Percentiles rank a stretch among this genome's conserved stretches.
Conservation (phyloP, 2,329 filamentous ascomycete genomes). For the Pyricularia grisea region DNA sequence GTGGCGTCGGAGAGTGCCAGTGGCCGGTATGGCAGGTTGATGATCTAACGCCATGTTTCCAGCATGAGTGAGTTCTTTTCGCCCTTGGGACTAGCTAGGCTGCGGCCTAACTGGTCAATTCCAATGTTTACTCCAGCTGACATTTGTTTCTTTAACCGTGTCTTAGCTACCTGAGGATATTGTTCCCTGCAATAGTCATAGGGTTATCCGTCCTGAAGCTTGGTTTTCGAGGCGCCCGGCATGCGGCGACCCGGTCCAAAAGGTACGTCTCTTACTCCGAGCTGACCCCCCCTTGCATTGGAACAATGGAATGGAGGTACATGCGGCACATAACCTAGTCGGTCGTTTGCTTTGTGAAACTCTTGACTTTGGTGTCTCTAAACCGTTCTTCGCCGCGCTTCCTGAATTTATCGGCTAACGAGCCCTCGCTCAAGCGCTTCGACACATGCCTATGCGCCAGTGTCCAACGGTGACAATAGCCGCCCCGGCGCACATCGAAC, state of each 20-base stretch:
- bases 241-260: conserved; percentile 38
- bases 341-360: neutral
- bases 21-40: conserved; percentile 54
- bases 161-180: conserved; percentile 64
- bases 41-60: conserved; percentile 55
- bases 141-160: conserved; percentile 4
- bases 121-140: neutral
- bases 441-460: conserved; percentile 45
- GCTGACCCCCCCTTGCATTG: neutral
- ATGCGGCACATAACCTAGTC: neutral
- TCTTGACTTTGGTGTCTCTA: neutral
- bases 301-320: neutral
- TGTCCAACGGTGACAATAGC: conserved; percentile 31
- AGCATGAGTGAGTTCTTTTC: conserved; percentile 49
- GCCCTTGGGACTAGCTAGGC: neutral
- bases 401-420: neutral
- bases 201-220: conserved; percentile 62
- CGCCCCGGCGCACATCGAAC: conserved; percentile 34
- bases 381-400: neutral
- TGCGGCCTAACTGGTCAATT: neutral
- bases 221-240: conserved; percentile 44
- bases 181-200: conserved; percentile 68
- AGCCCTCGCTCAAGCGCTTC: neutral
- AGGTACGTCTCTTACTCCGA: conserved; percentile 15
- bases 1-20: conserved; percentile 43